Base-by-base conservation (phyloP, 2,329 filamentous ascomycete species). In the Aureobasidium pullulans region DNA sequence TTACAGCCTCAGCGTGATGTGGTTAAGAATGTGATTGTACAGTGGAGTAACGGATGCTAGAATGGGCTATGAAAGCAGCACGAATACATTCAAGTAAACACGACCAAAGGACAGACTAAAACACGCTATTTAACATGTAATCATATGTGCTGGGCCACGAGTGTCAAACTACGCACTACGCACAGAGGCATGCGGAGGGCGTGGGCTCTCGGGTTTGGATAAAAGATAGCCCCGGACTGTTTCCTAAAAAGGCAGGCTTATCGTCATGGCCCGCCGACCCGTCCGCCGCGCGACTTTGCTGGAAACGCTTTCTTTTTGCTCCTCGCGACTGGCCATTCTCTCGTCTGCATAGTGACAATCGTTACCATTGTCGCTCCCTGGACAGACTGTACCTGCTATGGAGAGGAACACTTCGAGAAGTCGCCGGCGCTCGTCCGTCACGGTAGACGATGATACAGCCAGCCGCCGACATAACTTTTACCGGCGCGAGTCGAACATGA, bases 401-500 rank as follows among this genome's bases (percentile, higher is more conserved):
- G 58, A 57, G 19, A 46, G 39, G 39, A 57, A 54, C 40, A 32
- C 40, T 23, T 42, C 49, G 29, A 50, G 58, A 28, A 57, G 23
- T 43, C 50, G 62, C 37, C 60, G 58, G 29, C 57, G 60, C 37
- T 63, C 62, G 28, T 61, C 62, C 28, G 46, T 56, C 19, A 46
- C 59, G 16, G 62, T 56, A n/a, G 60, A 62, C 46, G 54, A 58
- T 28, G 52, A 59, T 19, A 44, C 49, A 31, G 31, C 46, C 31
- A 64, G 66, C 37, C 63, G 63, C 44, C 66, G 66, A 57, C 63
- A 63, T 60, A 63, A 64, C 50, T 63, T 69, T 61, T 89, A 90
- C 72, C 79, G 86, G 57, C 79, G 87, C 59, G 79, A 80, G 64
- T 88, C 86, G 54, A 89, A 89, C 68, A 79, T 85, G 67, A 90